Conservation (phyloP, 768 basidiomycete genomes). For the Multifurca ochricompacta region DNA sequence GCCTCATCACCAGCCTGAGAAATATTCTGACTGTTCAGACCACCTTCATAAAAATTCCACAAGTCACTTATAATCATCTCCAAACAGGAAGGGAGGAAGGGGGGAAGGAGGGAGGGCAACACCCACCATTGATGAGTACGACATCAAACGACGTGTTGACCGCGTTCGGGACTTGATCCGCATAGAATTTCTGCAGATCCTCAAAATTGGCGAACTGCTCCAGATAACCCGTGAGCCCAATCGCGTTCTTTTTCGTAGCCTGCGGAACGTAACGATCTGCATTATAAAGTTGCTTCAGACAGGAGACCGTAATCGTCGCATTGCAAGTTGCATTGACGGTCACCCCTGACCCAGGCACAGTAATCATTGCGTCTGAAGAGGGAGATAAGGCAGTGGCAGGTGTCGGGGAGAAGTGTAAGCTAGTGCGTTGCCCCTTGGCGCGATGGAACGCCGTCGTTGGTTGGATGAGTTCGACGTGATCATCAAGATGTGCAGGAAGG, state of each 20-base stretch:
- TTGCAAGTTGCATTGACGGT: conserved; percentile 30
- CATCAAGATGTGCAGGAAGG: conserved; percentile 44
- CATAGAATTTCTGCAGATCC: conserved; percentile 30
- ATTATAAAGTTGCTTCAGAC: conserved; percentile 32
- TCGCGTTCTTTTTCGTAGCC: conserved; percentile 25
- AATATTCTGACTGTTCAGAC: conserved; percentile 50
- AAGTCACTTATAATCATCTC: background rate
- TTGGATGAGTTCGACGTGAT: conserved; percentile 54
- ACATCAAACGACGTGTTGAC: conserved; percentile 41
- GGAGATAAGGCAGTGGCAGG: background rate
- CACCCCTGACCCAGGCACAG: background rate
- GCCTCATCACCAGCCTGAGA: conserved; percentile 54
- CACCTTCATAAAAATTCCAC: conserved; percentile 29
- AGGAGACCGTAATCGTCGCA: conserved; percentile 29
- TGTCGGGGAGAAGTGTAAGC: conserved; percentile 25
- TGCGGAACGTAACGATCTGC: conserved; percentile 25
- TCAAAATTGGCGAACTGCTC: conserved; percentile 28
- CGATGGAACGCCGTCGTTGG: conserved; percentile 59
- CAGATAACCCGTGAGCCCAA: conserved; percentile 32
- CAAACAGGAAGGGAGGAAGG: background rate
- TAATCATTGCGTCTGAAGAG: background rate
- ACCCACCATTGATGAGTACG: conserved; percentile 47
- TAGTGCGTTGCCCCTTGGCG: conserved; percentile 34
- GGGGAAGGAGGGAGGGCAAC: background rate
- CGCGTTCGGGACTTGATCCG: conserved; percentile 27